Evolutionary conservation across 768 basidiomycete genomes (phyloP), one percentile per base, ranked within the genome.

Genomic region (Mycena capillaripes): DNA sequence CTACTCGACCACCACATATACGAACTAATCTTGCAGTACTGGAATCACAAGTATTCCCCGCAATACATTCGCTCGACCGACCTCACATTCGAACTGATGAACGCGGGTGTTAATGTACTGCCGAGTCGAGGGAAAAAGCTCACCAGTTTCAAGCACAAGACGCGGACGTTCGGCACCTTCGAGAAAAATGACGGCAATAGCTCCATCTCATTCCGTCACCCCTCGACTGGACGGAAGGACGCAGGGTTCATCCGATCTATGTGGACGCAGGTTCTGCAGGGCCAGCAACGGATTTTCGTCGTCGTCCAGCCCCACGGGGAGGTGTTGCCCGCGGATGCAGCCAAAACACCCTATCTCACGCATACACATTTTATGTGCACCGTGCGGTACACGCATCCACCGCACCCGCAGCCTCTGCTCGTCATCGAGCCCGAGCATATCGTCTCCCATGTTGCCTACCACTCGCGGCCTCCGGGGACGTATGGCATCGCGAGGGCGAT

Each of bases 401-500:
- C 4, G 25, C 25, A 19, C 3, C 46, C 46, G 14, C 9, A 36
- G 19, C 5, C 38, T 29, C 30, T 12, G 23, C 29, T 66, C 30
- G 12, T 71, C 48, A 12, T 71, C 16, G 63, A 71, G 50, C 63
- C 63, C 16, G 29, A 46, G 4, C 62, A 71, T 36, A 55, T 71
- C 23, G 50, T 71, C 27, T 44, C 63, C 25, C 63, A 71, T 53
- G n/a, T 68, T 60, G 32, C 14, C 4, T 60, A 60, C 27, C 7
- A 30, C 3, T 16, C 4, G 42, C 58, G 40, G 42, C 58, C 27
- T n/a, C 32, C 25, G 46, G 61, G 61, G 32, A 52, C 46, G 32
- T 48, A 8, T 63, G 61, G 25, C 10, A 42, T 64, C 52, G 3
- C 29, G 25, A 1, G 40, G 5, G 63, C 4, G 30, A 48, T 62